Percentiles rank a stretch among this genome's conserved stretches.
phyloP scores from a whole-genome alignment of 768 basidiomycete species.

The Russula emetica region DNA sequence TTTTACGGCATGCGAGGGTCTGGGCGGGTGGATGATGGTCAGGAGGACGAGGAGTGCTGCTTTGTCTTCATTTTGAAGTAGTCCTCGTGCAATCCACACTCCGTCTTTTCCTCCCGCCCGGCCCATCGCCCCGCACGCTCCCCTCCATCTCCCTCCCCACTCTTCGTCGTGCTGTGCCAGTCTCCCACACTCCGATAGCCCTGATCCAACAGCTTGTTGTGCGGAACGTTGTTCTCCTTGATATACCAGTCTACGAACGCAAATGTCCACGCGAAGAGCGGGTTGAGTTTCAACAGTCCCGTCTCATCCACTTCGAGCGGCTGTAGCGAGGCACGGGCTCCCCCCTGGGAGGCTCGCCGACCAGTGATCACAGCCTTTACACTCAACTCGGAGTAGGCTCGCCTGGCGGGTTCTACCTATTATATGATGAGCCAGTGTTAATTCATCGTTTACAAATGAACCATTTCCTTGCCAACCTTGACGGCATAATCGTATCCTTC shows the following conservation, averaged over 20 bases:
- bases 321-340: constrained; percentile 73
- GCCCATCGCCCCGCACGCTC: constrained; percentile 94
- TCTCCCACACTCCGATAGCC: constrained; percentile 97
- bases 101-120: constrained; percentile 78
- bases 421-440: background rate
- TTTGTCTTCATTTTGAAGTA: constrained; percentile 68
- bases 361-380: constrained; percentile 94
- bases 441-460: background rate
- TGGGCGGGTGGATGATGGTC: background rate
- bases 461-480: constrained; percentile 53
- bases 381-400: constrained; percentile 75
- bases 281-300: constrained; percentile 91
- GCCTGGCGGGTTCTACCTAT: constrained; percentile 87
- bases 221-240: constrained; percentile 74
- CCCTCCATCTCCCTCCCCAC: constrained; percentile 58
- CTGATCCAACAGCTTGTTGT: constrained; percentile 80
- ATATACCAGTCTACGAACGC: constrained; percentile 80
- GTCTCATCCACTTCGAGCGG: constrained; percentile 89
- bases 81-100: constrained; percentile 93
- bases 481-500: constrained; percentile 84
- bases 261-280: constrained; percentile 87
- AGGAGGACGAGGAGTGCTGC: background rate
- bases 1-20: constrained; percentile 6
- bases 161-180: constrained; percentile 90
- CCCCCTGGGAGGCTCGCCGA: constrained; percentile 88